Base-by-base conservation (phyloP, 2,329 filamentous ascomycete genomes). In the Ophiostoma ulmi region DNA sequence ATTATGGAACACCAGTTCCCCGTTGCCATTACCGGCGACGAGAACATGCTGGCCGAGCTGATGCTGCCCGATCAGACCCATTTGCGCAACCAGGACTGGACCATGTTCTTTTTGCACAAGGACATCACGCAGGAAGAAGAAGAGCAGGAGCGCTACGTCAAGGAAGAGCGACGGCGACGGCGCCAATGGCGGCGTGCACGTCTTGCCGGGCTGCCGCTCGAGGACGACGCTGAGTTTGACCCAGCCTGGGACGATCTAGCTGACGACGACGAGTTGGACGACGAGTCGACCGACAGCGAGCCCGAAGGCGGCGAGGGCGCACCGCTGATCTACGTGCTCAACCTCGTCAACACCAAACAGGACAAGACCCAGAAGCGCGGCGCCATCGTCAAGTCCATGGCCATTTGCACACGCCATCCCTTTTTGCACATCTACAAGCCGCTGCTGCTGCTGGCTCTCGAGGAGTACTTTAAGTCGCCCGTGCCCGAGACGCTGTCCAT, bases 361-460 rank as follows among this genome's bases (percentile, higher is more conserved):
- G 95, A 99, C 82, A 94, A 92, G 77, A 91, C 90, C 26, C 92
- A 92, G 67, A 96, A 95, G 81, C 90, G 95, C 85, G 95, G 95
- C 72, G 95, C 95, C 26, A 86, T 97, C 68, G 94, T 98, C 72
- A 98, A 98, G 79, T 93, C 95, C 61, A 99, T 99, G 95, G 95
- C 95, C 39, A 97, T 99, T 75, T 99, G 95, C 83, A 99, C 95
- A 8, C 86, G 95, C 63, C 95, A 99, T 83, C 94, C 95, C 3
- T 99, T 99, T 80, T 82, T 99, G 75, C 95, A 99, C 80, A 99
- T 99, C 74, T 99, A 99, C 83, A 99, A 99, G 91, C 95, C 95
- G 38, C 85, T 99, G 55, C 84, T 99, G 69, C 83, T 99, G 52
- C 82, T 99, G 63, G 95, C 95, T 0, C 84, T 99, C 69, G 94